These are phyloP conservation scores for Tylopilus felleus DNA, from an alignment of 768 basidiomycete species.

Conservation along the genomic window DNA sequence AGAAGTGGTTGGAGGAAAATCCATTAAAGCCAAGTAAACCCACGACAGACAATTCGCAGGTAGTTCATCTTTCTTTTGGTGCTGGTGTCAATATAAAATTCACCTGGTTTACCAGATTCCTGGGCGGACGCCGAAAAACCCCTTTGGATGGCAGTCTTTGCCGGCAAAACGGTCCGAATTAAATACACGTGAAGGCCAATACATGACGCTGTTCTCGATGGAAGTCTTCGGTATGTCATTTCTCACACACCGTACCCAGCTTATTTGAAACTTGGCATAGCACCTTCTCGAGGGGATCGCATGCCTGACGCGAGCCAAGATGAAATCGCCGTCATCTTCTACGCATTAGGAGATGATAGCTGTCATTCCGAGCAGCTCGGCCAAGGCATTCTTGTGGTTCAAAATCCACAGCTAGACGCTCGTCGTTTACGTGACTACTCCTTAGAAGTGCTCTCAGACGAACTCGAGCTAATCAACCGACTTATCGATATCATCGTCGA, in stretches of 20 bases:
- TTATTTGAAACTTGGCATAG: constrained; percentile 34
- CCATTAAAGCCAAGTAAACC: constrained; percentile 14
- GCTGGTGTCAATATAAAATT: neutral
- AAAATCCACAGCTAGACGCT: constrained; percentile 36
- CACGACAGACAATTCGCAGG: constrained; percentile 49
- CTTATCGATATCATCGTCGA: constrained; percentile 69
- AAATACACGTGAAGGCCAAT: constrained; percentile 55
- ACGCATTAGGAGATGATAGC: constrained; percentile 54
- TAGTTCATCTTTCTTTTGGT: constrained; percentile 14
- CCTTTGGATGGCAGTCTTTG: constrained; percentile 63
- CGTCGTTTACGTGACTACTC: constrained; percentile 42
- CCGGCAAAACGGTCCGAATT: constrained; percentile 40
- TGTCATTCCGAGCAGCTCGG: constrained; percentile 26
- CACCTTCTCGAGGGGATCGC: constrained; percentile 53
- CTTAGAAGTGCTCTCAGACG: constrained; percentile 56
- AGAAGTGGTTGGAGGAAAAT: constrained; percentile 47
- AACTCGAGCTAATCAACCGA: constrained; percentile 78
- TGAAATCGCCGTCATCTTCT: constrained; percentile 68
- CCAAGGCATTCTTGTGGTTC: constrained; percentile 56
- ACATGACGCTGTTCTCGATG: constrained; percentile 76
- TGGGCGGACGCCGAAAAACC: constrained; percentile 72
- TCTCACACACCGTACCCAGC: neutral
- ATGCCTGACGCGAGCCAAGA: constrained; percentile 60
- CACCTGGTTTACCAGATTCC: constrained; percentile 46
- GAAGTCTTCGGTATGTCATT: constrained; percentile 75